Evolutionary conservation across 1,284 basidiomycete species (phyloP).

Genomic region (Tylopilus sp.): DNA sequence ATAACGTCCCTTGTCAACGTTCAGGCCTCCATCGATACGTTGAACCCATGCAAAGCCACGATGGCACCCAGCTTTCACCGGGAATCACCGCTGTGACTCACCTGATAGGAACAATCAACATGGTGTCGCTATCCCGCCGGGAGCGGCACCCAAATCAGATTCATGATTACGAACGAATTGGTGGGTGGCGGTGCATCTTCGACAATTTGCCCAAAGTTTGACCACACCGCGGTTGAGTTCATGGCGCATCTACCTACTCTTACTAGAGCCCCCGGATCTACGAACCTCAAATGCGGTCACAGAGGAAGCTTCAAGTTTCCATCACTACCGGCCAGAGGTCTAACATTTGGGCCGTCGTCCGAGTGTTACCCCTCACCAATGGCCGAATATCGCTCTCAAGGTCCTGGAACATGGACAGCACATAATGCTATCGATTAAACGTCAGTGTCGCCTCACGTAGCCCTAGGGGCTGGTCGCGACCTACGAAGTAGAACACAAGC

Average conservation of each 20-base stretch:
- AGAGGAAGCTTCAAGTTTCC: conserved; percentile 38
- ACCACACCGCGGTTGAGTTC: conserved; percentile 22
- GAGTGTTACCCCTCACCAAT: conserved; percentile 58
- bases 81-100: too few relatives aligned
- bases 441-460: conserved; percentile 72
- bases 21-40: too few relatives aligned
- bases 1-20: too few relatives aligned
- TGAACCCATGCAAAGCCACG: too few relatives aligned
- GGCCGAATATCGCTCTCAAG: conserved; percentile 63
- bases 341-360: conserved; percentile 68
- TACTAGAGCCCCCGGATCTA: conserved; percentile 41
- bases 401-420: conserved; percentile 73
- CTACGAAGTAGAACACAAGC: conserved; percentile 62
- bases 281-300: conserved; percentile 58
- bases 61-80: too few relatives aligned
- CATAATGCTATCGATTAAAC: conserved; percentile 81
- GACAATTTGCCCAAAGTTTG: conserved; percentile 32
- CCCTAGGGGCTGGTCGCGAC: conserved; percentile 61
- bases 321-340: conserved; percentile 42
- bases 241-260: conserved; percentile 73
- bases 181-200: conserved; percentile 31
- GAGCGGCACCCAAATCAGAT: too few relatives aligned
- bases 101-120: too few relatives aligned
- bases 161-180: conserved; percentile 68
- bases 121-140: too few relatives aligned